A percentile compares a stretch with the other conserved stretches of the same genome.
Conservation (phyloP, 139 green algal species). For the Chlorella sp. region DNA sequence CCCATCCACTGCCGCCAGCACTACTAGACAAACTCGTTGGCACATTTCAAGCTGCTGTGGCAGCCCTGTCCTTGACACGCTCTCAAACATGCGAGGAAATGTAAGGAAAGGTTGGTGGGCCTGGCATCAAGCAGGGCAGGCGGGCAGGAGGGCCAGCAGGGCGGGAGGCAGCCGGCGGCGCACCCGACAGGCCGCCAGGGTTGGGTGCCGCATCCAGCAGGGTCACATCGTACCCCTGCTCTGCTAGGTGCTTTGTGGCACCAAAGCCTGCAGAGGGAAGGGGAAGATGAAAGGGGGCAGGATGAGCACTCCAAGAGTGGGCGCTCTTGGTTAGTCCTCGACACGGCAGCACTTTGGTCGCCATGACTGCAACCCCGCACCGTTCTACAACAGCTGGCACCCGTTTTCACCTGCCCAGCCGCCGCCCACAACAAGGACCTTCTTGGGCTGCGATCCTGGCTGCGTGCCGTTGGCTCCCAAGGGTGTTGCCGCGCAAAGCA, state of each 20-base stretch:
- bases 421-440: conserved; percentile 68
- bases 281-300: background rate
- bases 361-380: background rate
- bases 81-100: too few relatives aligned
- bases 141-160: background rate
- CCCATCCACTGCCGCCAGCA: too few relatives aligned
- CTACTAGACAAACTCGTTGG: too few relatives aligned
- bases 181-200: conserved; percentile 70
- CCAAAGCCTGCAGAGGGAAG: conserved; percentile 73
- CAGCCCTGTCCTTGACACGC: too few relatives aligned
- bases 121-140: background rate
- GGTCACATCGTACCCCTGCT: conserved; percentile 24
- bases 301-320: background rate
- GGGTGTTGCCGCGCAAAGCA: too few relatives aligned
- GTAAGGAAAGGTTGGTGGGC: background rate
- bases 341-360: background rate
- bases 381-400: background rate
- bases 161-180: background rate
- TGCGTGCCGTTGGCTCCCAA: too few relatives aligned
- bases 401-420: conserved; percentile 56
- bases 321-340: too few relatives aligned
- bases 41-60: background rate
- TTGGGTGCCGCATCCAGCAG: conserved; percentile 69
- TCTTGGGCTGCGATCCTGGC: conserved; percentile 30
- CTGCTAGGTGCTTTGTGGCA: conserved; percentile 81